Base-by-base conservation (phyloP, 1,284 basidiomycete genomes). In the Leucoagaricus sp. region DNA sequence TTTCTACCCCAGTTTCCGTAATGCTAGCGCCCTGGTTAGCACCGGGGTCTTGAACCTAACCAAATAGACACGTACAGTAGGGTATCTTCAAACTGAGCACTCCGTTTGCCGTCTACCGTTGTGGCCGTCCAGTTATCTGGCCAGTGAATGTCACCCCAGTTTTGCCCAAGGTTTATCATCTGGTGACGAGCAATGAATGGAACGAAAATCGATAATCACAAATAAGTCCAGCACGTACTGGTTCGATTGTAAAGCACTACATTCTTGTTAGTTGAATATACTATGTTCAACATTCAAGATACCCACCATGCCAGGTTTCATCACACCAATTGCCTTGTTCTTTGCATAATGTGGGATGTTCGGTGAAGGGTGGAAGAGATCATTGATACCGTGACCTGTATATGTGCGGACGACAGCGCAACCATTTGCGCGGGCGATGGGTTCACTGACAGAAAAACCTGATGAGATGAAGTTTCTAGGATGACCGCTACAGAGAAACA, bases 1-100 rank as follows among this genome's bases (percentile, higher is more conserved):
- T 81, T 71, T 98, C 96, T 40, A 89, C 87, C 4, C 96, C 96
- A 17, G 85, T 90, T 66, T 95, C 93, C 17, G 96, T 98, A 67
- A 98, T 90, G 56, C 93, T 96, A 25, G 60, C 53, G 23, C 17
- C 17, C 42, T 31, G 25, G 9, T 60, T 52, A 65, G 56, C 65
- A 62, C 58, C 48, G 21, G 10, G 46, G 58, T 48, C 31, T 49
- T 10, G 9, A 48, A 10, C 44, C 41, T 28, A 52, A 51, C 21
- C 26, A 49, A 56, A 52, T 52, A 29, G 38, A 47, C 49, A 80
- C 91, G 67, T 65, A 94, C 89, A 98, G 72, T 29, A 82, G 62
- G 4, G 95, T 97, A 66, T 98, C 96, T 72, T 98, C 96, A 67
- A 97, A 98, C 67, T 98, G 96, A 4, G 96, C 96, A 61, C 91